Conservation (phyloP, 1,284 basidiomycete species). For the Sanguinoderma infundibulare region DNA sequence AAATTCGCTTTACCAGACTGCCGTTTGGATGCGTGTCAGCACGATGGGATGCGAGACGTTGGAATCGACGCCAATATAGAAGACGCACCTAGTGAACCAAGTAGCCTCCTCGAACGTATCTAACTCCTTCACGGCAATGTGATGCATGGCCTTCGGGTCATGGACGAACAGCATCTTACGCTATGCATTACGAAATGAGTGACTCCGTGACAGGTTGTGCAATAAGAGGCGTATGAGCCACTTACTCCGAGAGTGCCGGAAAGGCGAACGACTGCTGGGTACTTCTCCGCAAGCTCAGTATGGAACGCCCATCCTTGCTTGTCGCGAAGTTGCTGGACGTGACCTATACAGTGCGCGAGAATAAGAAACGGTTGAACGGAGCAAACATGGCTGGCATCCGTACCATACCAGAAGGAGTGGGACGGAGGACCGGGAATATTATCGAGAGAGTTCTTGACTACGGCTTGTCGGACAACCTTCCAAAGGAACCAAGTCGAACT, state of each 20-base stretch:
- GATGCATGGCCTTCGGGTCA: conserved; percentile 35
- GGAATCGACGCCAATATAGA: not conserved
- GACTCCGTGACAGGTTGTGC: too few species aligned
- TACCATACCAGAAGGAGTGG: conserved; percentile 17
- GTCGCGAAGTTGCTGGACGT: conserved; percentile 17
- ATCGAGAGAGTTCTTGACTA: conserved; percentile 17
- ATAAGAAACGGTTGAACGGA: not conserved
- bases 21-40: not conserved
- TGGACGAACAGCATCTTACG: conserved; percentile 29
- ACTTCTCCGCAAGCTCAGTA: conserved; percentile 19
- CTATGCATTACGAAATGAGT: conserved; percentile 4
- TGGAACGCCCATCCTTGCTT: conserved; percentile 25
- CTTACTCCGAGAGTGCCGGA: conserved; percentile 20
- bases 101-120: conserved; percentile 33
- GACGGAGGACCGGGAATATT: conserved; percentile 17
- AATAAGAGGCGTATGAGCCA: not conserved
- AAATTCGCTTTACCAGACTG: not conserved
- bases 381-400: not conserved
- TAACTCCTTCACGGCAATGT: conserved; percentile 38
- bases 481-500: conserved; percentile 14
- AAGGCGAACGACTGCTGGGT: conserved; percentile 26
- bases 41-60: not conserved
- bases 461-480: conserved; percentile 6
- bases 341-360: conserved; percentile 13
- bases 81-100: conserved; percentile 16